phyloP scores from a whole-genome alignment of 495 filamentous ascomycete genomes.

The Polyplosphaeria fusca region DNA sequence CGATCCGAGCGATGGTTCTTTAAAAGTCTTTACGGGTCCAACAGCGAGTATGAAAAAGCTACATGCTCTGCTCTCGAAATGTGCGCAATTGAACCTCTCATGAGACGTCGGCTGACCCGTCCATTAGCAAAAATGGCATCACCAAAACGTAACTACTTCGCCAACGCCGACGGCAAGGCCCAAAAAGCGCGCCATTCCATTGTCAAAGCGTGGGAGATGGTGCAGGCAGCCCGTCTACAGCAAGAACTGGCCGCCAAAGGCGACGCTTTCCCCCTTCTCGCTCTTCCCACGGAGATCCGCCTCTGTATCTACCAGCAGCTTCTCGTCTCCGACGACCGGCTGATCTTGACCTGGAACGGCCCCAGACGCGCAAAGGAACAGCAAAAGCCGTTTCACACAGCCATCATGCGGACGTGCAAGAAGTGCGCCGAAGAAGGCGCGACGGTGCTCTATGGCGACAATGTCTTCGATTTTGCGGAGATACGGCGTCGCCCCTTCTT shows the following conservation, averaged over 20 bases:
- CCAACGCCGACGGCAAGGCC: background rate
- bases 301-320: conserved; percentile 18
- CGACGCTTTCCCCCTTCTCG: conserved; percentile 17
- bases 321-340: conserved; percentile 16
- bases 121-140: background rate
- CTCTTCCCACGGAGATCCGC: conserved; percentile 20
- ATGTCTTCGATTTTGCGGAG: conserved; percentile 26
- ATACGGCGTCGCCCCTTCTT: conserved; percentile 5
- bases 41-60: conserved; percentile 14
- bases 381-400: conserved; percentile 16
- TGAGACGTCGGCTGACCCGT: background rate
- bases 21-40: too few species aligned
- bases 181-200: background rate
- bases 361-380: conserved; percentile 6
- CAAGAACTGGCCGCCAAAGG: background rate
- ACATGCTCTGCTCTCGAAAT: conserved; percentile 9
- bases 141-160: background rate
- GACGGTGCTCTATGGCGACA: conserved; percentile 18
- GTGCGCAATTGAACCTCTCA: background rate
- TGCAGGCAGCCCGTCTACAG: background rate
- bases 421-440: conserved; percentile 2
- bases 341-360: conserved; percentile 2
- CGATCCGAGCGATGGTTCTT: too few species aligned
- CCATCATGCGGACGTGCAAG: conserved; percentile 9
- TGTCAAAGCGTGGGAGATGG: background rate